Base-by-base conservation (phyloP, 306 rosid genomes). In the Phaseolus lunatus region DNA sequence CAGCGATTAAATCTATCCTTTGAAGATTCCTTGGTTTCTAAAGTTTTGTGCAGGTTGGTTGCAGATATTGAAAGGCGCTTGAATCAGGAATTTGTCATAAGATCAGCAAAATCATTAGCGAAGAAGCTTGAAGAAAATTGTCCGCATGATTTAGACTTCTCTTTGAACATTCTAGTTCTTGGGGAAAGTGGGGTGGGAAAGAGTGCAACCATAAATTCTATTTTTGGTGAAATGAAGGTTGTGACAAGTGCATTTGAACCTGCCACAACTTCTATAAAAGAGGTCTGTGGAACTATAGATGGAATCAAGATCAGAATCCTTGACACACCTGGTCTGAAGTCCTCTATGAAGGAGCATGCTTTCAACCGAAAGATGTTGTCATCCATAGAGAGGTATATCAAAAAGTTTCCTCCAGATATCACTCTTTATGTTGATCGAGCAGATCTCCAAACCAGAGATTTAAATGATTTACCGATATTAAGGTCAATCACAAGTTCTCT, bases 131-230 rank as follows among this genome's bases (percentile, higher is more conserved):
- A 89, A 83, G 85, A 81, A 29, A 81, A 81, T 70, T 74, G 19
- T 70, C 59, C 49, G 33, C 86, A 72, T 80, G 84, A 87, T 65
- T 73, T 84, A 54, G 93, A 81, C 82, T 77, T 87, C 23, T 85
- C 84, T 29, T 75, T 89, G 81, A 87, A 85, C 85, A 87, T 87
- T 78, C 63, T 87, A 67, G 79, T 89, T 80, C 80, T 89, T 67
- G 94, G 94, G 29, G 84, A 77, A 89, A 56, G 88, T 57, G 90
- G 94, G 43, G 90, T 84, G 76, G 94, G 90, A 50, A 87, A 89
- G 82, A 89, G 90, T 78, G 89, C 94, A 9, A 89, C 86, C 71
- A 84, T 89, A 67, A 87, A 89, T 75, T 87, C 86, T 77, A 78
- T 89, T 82, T 78, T 86, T 58, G 80, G 86, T 29, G 86, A 84